Conservation (phyloP, 352 stramenopile species). For the Lagenidium sp. region DNA sequence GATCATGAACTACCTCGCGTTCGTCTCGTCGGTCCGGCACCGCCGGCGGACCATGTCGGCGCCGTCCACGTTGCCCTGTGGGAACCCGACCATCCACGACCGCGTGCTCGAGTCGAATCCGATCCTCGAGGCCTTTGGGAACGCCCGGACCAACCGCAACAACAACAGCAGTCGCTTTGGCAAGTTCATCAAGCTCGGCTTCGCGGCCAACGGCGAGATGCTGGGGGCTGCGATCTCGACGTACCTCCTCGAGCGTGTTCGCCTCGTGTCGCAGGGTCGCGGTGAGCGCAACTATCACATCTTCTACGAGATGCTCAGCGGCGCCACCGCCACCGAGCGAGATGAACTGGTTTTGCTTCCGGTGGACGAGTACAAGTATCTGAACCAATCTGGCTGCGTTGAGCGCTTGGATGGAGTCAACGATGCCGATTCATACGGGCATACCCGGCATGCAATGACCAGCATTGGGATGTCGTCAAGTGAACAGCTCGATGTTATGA, state of each 20-base stretch:
- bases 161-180: constrained; percentile 96
- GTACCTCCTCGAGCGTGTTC: constrained; percentile 95
- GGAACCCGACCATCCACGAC: constrained; percentile 58
- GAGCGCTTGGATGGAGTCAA: constrained; percentile 66
- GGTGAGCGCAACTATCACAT: constrained; percentile 97
- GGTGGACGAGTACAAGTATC: constrained; percentile 66
- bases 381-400: constrained; percentile 76
- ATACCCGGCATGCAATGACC: constrained; percentile 73
- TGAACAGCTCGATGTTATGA: constrained; percentile 77
- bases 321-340: constrained; percentile 48
- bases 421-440: constrained; percentile 67
- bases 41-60: not conserved
- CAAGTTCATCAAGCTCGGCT: constrained; percentile 95
- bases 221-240: constrained; percentile 79
- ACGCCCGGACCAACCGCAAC: constrained; percentile 93
- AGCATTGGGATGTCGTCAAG: constrained; percentile 68
- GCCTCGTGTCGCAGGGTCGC: constrained; percentile 89
- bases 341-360: constrained; percentile 32
- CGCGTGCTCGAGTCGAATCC: constrained; percentile 93
- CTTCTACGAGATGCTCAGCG: constrained; percentile 95
- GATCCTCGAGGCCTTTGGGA: constrained; percentile 95
- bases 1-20: constrained; percentile 95
- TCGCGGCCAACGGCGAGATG: constrained; percentile 67
- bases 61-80: not conserved
- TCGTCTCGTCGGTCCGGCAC: constrained; percentile 46